Evolutionary conservation across 208 protist genomes (phyloP).

Genomic region (Leishmania mexicana): DNA sequence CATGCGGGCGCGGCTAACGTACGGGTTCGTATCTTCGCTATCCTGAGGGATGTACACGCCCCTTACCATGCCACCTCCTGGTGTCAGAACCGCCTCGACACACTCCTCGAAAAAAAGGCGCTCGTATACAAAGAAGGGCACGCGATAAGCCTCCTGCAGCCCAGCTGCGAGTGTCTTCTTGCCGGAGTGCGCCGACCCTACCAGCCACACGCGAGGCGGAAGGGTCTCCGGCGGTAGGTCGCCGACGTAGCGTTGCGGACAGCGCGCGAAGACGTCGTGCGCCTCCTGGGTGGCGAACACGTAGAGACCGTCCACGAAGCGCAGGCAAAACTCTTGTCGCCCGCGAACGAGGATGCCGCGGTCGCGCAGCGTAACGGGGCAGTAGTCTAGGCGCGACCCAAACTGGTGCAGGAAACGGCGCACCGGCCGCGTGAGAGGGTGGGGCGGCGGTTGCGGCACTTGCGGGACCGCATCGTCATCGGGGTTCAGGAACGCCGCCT

Average conservation of each 20-base stretch:
- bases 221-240: slow-evolving; percentile 40
- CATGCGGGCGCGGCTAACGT: slow-evolving; percentile 46
- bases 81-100: slow-evolving; percentile 61
- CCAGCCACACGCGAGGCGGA: slow-evolving; percentile 84
- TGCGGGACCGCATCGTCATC: slow-evolving; percentile 22
- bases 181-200: slow-evolving; percentile 64
- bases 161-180: slow-evolving; percentile 72
- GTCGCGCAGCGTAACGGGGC: slow-evolving; percentile 81
- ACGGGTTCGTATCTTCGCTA: slow-evolving; percentile 42
- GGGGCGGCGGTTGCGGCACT: slow-evolving; percentile 7
- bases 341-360: slow-evolving; percentile 74
- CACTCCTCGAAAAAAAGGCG: slow-evolving; percentile 76
- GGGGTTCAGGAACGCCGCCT: slow-evolving; percentile 65
- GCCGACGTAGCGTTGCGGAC: slow-evolving; percentile 70
- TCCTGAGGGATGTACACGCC: slow-evolving; percentile 65
- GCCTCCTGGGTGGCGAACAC: slow-evolving; percentile 73
- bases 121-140: slow-evolving; percentile 75
- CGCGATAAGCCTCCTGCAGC: slow-evolving; percentile 56
- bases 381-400: slow-evolving; percentile 76
- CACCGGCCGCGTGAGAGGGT: slow-evolving; percentile 53
- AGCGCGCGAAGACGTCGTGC: slow-evolving; percentile 53
- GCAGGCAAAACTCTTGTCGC: slow-evolving; percentile 54
- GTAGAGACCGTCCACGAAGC: slow-evolving; percentile 72
- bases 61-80: slow-evolving; percentile 54
- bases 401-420: slow-evolving; percentile 83